A percentile compares a stretch with the other conserved stretches of the same genome.
phyloP scores from a whole-genome alignment of 345 rosid species.

The Psidium guajava region DNA sequence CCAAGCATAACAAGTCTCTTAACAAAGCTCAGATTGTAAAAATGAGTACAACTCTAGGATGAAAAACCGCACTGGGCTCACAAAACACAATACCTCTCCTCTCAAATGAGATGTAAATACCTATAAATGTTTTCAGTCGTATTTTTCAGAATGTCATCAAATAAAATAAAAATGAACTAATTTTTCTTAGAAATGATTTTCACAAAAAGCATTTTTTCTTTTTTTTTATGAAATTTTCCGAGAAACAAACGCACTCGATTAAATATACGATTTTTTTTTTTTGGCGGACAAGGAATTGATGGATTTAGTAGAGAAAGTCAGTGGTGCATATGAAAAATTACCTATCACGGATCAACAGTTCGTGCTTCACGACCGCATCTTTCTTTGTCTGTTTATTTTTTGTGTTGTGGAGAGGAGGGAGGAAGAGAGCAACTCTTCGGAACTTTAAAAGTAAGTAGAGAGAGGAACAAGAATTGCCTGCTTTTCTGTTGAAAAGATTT shows the following conservation, averaged over 20 bases:
- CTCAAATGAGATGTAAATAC: background rate
- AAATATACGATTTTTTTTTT: too few species aligned
- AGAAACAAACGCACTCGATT: background rate
- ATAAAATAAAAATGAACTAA: background rate
- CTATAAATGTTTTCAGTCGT: background rate
- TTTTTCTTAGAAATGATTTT: background rate
- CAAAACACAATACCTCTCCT: background rate
- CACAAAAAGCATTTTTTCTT: background rate
- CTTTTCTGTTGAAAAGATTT: background rate
- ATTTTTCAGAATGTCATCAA: background rate
- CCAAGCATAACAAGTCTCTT: background rate
- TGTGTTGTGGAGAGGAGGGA: too few species aligned
- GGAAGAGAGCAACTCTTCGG: too few species aligned
- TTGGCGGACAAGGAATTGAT: background rate
- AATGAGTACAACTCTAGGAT: background rate
- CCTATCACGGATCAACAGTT: background rate
- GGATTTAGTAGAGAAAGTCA: background rate
- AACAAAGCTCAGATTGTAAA: background rate
- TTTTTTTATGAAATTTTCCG: background rate
- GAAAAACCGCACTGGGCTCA: background rate
- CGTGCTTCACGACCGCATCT: background rate
- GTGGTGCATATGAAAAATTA: background rate
- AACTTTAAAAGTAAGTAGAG: too few species aligned
- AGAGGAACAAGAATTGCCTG: too few species aligned
- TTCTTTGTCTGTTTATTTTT: too few species aligned